Percentiles rank a stretch among this genome's conserved stretches.
Evolutionary conservation across 108 stramenopile species (phyloP).

Genomic region (Skeletonema grethae): DNA sequence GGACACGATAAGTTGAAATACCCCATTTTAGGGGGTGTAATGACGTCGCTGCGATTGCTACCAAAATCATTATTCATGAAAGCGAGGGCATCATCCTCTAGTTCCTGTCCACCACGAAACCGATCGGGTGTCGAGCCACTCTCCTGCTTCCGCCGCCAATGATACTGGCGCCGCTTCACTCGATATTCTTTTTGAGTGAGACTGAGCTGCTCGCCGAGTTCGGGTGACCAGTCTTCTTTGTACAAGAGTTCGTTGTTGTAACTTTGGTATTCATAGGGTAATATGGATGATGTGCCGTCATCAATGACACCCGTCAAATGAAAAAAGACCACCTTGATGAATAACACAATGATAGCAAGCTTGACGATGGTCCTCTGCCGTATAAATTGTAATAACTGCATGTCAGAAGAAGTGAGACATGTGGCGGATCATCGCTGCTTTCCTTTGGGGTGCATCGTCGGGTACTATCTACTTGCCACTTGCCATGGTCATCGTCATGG

Average conservation of each 20-base stretch:
- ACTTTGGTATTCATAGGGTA: too few species aligned
- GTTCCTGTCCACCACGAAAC: not conserved
- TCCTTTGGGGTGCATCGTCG: too few species aligned
- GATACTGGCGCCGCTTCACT: not conserved
- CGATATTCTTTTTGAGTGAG: not conserved
- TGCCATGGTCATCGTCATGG: too few species aligned
- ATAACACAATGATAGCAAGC: not conserved
- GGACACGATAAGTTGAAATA: constrained; percentile 35
- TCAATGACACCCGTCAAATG: not conserved
- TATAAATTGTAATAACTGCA: not conserved
- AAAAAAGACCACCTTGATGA: not conserved
- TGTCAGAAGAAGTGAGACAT: not conserved
- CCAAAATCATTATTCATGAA: not conserved
- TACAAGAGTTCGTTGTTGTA: not conserved
- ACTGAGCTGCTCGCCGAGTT: not conserved
- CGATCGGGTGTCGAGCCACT: not conserved
- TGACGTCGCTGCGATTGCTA: not conserved
- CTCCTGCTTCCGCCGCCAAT: not conserved
- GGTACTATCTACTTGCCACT: too few species aligned
- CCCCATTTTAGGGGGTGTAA: not conserved
- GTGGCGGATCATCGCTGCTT: too few species aligned
- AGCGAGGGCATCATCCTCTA: too few species aligned
- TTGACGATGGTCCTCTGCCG: not conserved
- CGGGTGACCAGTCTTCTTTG: not conserved
- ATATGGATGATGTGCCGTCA: not conserved